phyloP scores from a whole-genome alignment of 345 rosid genomes.

The Ailanthus altissimus region DNA sequence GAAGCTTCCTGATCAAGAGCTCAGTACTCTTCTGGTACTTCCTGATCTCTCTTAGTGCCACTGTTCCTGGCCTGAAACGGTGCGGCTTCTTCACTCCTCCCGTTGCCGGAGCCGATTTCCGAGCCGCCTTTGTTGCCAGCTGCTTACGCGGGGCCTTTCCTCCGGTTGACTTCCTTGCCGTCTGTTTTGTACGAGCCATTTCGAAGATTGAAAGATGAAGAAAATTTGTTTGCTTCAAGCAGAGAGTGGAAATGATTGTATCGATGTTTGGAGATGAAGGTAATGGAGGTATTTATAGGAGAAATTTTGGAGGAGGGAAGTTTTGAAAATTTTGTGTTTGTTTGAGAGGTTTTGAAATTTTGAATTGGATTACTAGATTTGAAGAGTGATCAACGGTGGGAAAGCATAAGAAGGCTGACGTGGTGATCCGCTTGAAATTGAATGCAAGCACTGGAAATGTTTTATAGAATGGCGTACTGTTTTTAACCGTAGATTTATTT shows the following conservation, averaged over 20 bases:
- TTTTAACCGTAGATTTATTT: neutral
- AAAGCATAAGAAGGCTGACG: neutral
- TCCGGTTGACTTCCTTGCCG: constrained; percentile 60
- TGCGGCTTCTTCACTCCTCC: constrained; percentile 74
- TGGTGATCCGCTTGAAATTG: neutral
- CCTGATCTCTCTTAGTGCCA: constrained; percentile 53
- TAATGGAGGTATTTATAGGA: neutral
- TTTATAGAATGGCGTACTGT: neutral
- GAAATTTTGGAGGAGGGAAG: neutral
- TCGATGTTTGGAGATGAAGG: neutral
- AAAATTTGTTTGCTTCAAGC: neutral
- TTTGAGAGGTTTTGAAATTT: neutral
- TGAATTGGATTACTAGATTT: neutral
- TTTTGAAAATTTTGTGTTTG: neutral
- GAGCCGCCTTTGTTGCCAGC: constrained; percentile 60
- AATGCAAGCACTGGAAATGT: neutral
- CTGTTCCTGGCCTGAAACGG: constrained; percentile 62
- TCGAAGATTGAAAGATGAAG: too few species aligned
- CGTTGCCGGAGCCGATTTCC: constrained; percentile 66
- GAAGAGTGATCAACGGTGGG: neutral
- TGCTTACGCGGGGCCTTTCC: constrained; percentile 71
- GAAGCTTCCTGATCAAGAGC: constrained; percentile 54
- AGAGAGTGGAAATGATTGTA: neutral
- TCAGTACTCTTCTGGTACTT: constrained; percentile 60
- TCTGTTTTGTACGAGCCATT: constrained; percentile 73